Percentiles rank a stretch among this genome's conserved stretches.
phyloP scores from a whole-genome alignment of 1,284 basidiomycete genomes.

The Ceratobasidium sp. region DNA sequence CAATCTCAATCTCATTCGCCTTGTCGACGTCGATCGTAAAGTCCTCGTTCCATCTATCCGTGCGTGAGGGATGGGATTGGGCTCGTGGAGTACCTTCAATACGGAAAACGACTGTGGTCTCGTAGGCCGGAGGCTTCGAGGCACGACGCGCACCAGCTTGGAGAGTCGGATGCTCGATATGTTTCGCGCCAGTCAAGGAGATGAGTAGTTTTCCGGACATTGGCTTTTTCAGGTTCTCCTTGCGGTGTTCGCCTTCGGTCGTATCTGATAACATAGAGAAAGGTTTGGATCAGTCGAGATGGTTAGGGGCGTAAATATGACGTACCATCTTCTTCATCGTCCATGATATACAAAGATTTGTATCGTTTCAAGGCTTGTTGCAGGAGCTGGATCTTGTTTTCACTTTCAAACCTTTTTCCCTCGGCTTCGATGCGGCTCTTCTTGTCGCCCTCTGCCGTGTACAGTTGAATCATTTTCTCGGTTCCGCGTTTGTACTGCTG shows the following conservation, averaged over 20 bases:
- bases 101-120: conserved; percentile 94
- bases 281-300: neutral
- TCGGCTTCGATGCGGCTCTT: conserved; percentile 92
- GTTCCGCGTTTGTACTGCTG: conserved; percentile 98
- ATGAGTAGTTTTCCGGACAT: conserved; percentile 93
- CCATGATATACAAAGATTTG: conserved; percentile 94
- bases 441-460: conserved; percentile 96
- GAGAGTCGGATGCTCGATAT: conserved; percentile 81
- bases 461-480: conserved; percentile 97
- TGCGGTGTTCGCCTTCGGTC: conserved; percentile 84
- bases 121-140: conserved; percentile 75
- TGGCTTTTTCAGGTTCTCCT: conserved; percentile 91
- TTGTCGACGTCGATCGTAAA: conserved; percentile 98
- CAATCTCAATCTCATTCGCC: conserved; percentile 98
- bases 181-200: conserved; percentile 87
- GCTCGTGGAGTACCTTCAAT: conserved; percentile 96
- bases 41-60: conserved; percentile 97
- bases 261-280: conserved; percentile 32
- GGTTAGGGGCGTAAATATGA: conserved; percentile 29
- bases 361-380: conserved; percentile 94
- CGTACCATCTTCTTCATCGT: conserved; percentile 84
- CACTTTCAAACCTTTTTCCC: conserved; percentile 91
- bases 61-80: conserved; percentile 90
- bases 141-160: conserved; percentile 67
- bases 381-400: conserved; percentile 95